A percentile compares a stretch with the other conserved stretches of the same genome.
phyloP scores from a whole-genome alignment of 345 rosid genomes.

The Moricandia arvensis region DNA sequence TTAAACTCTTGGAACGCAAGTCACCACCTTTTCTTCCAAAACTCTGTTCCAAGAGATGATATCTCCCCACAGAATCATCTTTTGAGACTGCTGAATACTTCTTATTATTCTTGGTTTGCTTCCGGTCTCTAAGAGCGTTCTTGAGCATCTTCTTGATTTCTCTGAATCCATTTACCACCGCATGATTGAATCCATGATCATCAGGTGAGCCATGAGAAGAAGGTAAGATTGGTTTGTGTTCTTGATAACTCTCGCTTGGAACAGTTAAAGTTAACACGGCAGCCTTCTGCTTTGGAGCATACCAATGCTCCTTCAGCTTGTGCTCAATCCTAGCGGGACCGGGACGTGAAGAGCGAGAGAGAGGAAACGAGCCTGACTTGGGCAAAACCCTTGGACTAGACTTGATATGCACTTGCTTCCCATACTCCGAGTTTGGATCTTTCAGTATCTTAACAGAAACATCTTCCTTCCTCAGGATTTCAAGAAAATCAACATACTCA shows the following conservation, averaged over 20 bases:
- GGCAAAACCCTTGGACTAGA: conserved; percentile 44
- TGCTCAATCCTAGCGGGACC: conserved; percentile 64
- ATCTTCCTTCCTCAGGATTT: conserved; percentile 58
- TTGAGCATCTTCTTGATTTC: conserved; percentile 60
- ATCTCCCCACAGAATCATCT: conserved; percentile 53
- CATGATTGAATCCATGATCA: conserved; percentile 52
- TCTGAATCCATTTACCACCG: conserved; percentile 48
- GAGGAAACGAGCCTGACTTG: conserved; percentile 87
- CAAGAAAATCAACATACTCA: conserved; percentile 59
- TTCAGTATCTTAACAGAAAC: conserved; percentile 47
- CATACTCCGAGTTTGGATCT: conserved; percentile 41
- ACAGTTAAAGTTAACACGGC: conserved; percentile 29
- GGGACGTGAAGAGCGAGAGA: conserved; percentile 42
- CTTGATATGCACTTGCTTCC: conserved; percentile 39
- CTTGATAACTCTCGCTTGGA: conserved; percentile 7
- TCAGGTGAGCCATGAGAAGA: conserved; percentile 38
- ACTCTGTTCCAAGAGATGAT: conserved; percentile 52
- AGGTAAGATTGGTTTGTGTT: conserved; percentile 32
- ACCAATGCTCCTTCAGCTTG: conserved; percentile 76
- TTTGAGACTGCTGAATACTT: conserved; percentile 12
- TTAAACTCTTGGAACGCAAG: conserved; percentile 65
- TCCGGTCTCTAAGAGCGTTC: conserved; percentile 50
- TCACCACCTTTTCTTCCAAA: conserved; percentile 36
- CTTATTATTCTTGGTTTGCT: conserved; percentile 34
- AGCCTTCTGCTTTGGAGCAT: conserved; percentile 41